Base-by-base conservation (phyloP, 805 yeast genomes). In the Kuraishia capsulata region DNA sequence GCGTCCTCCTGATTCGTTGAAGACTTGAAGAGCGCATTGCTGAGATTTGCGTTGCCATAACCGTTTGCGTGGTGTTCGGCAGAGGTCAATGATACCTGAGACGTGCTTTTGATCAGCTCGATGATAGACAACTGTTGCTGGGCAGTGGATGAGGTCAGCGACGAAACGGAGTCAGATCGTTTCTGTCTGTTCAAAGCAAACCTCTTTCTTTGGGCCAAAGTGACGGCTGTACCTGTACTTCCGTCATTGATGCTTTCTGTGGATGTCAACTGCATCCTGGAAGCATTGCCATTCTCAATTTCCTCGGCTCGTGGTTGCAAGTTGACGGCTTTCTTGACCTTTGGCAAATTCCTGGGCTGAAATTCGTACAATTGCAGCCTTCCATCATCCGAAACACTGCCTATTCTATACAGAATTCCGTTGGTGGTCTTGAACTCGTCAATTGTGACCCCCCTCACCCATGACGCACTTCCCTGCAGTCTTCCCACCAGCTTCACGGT, bases 311-410 rank as follows among this genome's bases (percentile, higher is more conserved):
- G 45, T n/a, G 33, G 32, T 33, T 39, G 45, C 25, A 44, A 45
- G 17, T 42, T 47, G 10, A 35, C 31, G 10, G 37, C 32, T 25
- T 45, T 56, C 41, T 59, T 59, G 14, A 57, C 45, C 33, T 57
- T 61, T 4, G 67, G 65, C 30, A 70, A 47, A 26, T 62, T 55
- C 42, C 64, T 53, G 3, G 76, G 77, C 11, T 66, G 61, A 42
- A 76, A 72, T 43, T 76, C 81, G 71, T 78, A 76, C 28, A 73
- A 56, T 16, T 68, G 46, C 5, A 76, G 47, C 19, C 59, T 56
- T 3, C 78, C 76, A 45, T 76, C 82, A 40, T 75, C 78, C 8
- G 78, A 78, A 16, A 67, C 76, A 10, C 73, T 58, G 3, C 75
- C 76, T 6, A 76, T 54, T 24, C 78, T 53, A 47, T 75, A 75